Percentiles rank a stretch among this genome's conserved stretches.
These are phyloP conservation scores for Alternaria triticimaculans DNA, from an alignment of 2,329 filamentous ascomycete species.

Conservation along the genomic window DNA sequence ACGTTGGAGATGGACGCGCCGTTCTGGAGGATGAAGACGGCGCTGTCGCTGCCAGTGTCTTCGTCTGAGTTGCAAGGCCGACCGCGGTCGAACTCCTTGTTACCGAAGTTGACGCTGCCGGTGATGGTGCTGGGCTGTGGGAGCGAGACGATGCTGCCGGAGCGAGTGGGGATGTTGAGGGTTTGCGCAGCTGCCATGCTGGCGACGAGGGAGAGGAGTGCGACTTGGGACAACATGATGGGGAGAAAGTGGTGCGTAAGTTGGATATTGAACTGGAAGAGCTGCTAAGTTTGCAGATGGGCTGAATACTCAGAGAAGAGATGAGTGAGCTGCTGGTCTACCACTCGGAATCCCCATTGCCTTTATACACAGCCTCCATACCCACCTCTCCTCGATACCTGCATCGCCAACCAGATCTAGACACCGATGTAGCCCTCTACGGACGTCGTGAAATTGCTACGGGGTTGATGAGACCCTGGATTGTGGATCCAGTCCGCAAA, in stretches of 20 bases:
- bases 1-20: constrained; percentile 60
- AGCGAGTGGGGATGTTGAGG: constrained; percentile 42
- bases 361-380: constrained; percentile 2
- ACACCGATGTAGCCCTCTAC: background rate
- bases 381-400: background rate
- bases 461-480: constrained; percentile 1
- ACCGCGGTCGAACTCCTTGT: constrained; percentile 33
- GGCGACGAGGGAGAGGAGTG: constrained; percentile 30
- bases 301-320: background rate
- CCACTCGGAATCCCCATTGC: background rate
- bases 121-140: constrained; percentile 31
- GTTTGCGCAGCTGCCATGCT: constrained; percentile 38
- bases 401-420: background rate
- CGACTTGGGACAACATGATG: constrained; percentile 29
- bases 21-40: constrained; percentile 59
- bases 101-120: constrained; percentile 25
- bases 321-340: background rate
- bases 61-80: constrained; percentile 28
- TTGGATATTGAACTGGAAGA: background rate
- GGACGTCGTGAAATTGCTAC: constrained; percentile 10
- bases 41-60: constrained; percentile 40
- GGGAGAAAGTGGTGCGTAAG: background rate
- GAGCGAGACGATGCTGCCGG: constrained; percentile 37
- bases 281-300: background rate
- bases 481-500: background rate